These are phyloP conservation scores for Uronychia binucleata DNA, from an alignment of 73 alveolate species.

Conservation along the genomic window DNA sequence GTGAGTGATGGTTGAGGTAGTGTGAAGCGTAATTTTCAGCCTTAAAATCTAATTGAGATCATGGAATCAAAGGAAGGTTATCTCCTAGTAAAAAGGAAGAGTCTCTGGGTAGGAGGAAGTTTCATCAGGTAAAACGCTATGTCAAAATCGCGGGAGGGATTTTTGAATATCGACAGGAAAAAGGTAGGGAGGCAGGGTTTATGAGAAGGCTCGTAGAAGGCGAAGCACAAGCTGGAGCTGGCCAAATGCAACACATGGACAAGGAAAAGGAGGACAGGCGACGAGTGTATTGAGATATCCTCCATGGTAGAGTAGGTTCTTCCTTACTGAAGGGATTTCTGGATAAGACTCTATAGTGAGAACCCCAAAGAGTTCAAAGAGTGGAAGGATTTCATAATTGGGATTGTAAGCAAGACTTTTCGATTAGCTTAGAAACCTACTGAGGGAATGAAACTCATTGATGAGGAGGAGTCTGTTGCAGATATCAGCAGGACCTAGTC, in stretches of 20 bases:
- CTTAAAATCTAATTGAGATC: too few species aligned
- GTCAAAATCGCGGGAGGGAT: neutral
- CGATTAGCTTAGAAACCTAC: neutral
- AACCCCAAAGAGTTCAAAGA: neutral
- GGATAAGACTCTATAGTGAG: neutral
- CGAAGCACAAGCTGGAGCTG: neutral
- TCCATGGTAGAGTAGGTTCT: neutral
- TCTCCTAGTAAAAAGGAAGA: too few species aligned
- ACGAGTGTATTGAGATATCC: neutral
- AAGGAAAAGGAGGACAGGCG: neutral
- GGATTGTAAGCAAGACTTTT: neutral
- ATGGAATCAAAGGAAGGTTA: too few species aligned
- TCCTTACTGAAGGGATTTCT: neutral
- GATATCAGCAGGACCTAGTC: too few species aligned
- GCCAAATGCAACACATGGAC: neutral
- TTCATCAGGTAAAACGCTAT: neutral
- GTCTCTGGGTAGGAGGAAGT: neutral
- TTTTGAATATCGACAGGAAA: neutral
- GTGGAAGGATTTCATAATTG: neutral
- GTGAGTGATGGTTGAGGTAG: conserved; percentile 3
- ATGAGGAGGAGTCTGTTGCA: neutral
- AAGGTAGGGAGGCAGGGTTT: neutral
- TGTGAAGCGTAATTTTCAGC: too few species aligned
- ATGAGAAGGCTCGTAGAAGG: neutral
- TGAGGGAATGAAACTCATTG: neutral